These are phyloP conservation scores for Celoporthe dispersa DNA, from an alignment of 2,329 filamentous ascomycete species.

Conservation along the genomic window DNA sequence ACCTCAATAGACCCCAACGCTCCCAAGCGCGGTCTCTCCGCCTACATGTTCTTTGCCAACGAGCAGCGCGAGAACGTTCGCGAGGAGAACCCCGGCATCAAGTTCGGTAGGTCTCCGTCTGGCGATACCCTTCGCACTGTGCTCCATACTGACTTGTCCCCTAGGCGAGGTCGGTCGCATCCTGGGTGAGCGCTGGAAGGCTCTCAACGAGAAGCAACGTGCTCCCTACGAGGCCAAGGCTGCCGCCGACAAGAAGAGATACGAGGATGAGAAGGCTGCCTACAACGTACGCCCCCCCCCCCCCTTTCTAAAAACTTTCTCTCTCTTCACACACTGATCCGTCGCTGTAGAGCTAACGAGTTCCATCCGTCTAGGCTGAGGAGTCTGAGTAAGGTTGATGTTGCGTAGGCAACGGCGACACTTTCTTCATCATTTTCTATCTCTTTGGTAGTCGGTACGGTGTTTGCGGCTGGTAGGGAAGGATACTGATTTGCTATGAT, in stretches of 20 bases:
- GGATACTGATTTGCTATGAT: conserved; percentile 25
- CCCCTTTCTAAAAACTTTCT: background rate
- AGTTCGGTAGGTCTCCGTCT: conserved; percentile 70
- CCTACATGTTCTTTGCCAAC: conserved; percentile 99
- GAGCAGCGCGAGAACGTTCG: conserved; percentile 98
- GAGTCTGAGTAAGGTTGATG: conserved; percentile 46
- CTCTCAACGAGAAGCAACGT: conserved; percentile 89
- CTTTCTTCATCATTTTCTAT: conserved; percentile 21
- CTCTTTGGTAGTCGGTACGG: conserved; percentile 23
- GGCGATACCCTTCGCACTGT: background rate
- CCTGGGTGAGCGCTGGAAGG: conserved; percentile 99
- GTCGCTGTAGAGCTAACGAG: conserved; percentile 36
- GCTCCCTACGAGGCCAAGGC: conserved; percentile 96
- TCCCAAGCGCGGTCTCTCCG: conserved; percentile 98
- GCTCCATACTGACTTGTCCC: conserved; percentile 30
- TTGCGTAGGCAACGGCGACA: conserved; percentile 33
- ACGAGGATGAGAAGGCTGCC: conserved; percentile 95
- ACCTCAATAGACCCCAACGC: conserved; percentile 80
- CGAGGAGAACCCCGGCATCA: conserved; percentile 97
- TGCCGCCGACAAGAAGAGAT: conserved; percentile 96
- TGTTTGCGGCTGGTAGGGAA: conserved; percentile 24
- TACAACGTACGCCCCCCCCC: conserved; percentile 72
- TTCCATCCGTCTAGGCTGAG: conserved; percentile 52
- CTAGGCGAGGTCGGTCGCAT: conserved; percentile 94
- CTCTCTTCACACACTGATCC: conserved; percentile 9